These are phyloP conservation scores for Mrakia blollopis DNA, from an alignment of 768 basidiomycete species.

Conservation along the genomic window DNA sequence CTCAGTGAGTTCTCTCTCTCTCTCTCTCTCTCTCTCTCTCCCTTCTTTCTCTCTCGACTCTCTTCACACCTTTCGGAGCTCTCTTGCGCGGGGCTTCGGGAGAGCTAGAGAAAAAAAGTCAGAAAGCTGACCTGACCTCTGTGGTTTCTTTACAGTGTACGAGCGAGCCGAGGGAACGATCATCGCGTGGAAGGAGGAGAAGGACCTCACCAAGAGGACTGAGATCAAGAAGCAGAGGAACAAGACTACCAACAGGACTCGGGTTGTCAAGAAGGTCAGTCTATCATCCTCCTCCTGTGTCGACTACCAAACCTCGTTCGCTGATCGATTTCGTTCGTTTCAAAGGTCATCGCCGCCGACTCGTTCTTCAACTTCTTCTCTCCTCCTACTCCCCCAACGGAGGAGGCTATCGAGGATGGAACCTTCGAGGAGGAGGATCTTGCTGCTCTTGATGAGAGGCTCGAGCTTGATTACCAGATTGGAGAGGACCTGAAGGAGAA, in stretches of 20 bases:
- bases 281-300: no score
- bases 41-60: neutral
- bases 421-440: constrained; percentile 68
- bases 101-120: neutral
- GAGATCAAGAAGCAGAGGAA: constrained; percentile 99
- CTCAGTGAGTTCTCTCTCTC: constrained; percentile 46
- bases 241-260: constrained; percentile 62
- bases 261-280: constrained; percentile 54
- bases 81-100: no score
- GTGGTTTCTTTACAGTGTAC: constrained; percentile 54
- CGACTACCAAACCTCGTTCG: no score
- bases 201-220: constrained; percentile 92
- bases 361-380: constrained; percentile 99
- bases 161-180: constrained; percentile 85
- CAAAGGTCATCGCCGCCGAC: constrained; percentile 66
- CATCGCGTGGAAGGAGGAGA: constrained; percentile 97
- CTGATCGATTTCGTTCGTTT: no score
- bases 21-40: neutral
- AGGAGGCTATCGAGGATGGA: constrained; percentile 60
- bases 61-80: neutral
- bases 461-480: constrained; percentile 87
- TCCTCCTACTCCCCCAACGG: constrained; percentile 67
- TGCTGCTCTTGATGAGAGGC: constrained; percentile 60
- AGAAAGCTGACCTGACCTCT: neutral
- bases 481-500: constrained; percentile 91